A percentile compares a stretch with the other conserved stretches of the same genome.
phyloP scores from a whole-genome alignment of 1,284 basidiomycete species.

The Rhodofomes roseus region DNA sequence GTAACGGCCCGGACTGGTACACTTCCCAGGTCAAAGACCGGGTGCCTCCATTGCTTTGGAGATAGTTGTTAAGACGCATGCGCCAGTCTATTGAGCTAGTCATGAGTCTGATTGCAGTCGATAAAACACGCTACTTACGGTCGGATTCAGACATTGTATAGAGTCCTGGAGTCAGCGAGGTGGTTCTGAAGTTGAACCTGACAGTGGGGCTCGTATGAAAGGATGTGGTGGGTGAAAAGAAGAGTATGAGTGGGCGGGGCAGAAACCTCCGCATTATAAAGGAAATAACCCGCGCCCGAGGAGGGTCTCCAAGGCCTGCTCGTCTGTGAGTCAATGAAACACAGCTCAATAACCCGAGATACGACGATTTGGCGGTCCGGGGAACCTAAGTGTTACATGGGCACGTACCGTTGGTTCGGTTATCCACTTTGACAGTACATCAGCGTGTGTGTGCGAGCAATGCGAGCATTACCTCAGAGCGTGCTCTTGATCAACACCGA shows the following conservation, averaged over 20 bases:
- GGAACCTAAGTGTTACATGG: neutral
- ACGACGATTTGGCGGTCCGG: slow-evolving; percentile 21
- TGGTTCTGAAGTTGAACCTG: neutral
- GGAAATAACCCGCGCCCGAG: neutral
- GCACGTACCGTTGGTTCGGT: neutral
- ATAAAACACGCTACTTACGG: neutral
- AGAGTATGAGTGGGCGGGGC: neutral
- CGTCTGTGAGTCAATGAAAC: slow-evolving; percentile 20
- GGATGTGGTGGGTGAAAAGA: neutral
- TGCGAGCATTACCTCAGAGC: neutral
- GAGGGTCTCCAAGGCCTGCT: slow-evolving; percentile 5
- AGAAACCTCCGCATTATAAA: neutral
- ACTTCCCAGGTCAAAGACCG: slow-evolving; percentile 26
- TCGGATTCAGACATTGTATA: slow-evolving; percentile 3
- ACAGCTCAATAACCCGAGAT: slow-evolving; percentile 17
- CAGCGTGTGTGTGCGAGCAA: neutral
- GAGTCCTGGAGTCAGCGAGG: neutral
- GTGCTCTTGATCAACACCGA: neutral
- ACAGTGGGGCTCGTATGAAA: neutral
- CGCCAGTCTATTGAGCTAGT: slow-evolving; percentile 24
- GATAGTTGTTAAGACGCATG: slow-evolving; percentile 33
- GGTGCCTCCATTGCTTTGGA: slow-evolving; percentile 28
- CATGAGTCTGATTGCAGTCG: neutral
- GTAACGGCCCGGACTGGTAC: slow-evolving; percentile 23
- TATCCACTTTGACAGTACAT: neutral